A percentile compares a stretch with the other conserved stretches of the same genome.
Conservation (phyloP, 768 basidiomycete species). For the Cubamyces sp. region DNA sequence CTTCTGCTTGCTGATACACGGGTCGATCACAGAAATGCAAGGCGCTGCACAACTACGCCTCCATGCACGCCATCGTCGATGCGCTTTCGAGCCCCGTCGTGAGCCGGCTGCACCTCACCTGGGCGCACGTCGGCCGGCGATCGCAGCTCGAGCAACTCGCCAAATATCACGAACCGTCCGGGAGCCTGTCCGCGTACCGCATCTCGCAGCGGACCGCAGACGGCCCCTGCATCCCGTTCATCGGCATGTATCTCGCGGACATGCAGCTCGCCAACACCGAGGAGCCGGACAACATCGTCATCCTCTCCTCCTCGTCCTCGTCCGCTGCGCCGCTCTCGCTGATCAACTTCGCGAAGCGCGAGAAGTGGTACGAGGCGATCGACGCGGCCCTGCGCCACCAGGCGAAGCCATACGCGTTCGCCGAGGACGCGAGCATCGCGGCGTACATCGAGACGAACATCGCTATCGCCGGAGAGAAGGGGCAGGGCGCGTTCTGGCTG, state of each 20-base stretch:
- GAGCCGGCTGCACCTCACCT: conserved; percentile 60
- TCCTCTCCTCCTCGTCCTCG: conserved; percentile 20
- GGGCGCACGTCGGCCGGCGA: conserved; percentile 63
- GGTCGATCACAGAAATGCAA: conserved; percentile 62
- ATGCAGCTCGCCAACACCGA: conserved; percentile 59
- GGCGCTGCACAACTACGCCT: conserved; percentile 63
- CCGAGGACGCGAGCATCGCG: conserved; percentile 49
- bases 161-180: conserved; percentile 60
- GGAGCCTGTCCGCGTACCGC: conserved; percentile 62
- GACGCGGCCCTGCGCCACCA: conserved; percentile 62
- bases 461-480: conserved; percentile 41
- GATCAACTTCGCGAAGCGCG: conserved; percentile 59
- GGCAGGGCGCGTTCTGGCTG: conserved; percentile 58
- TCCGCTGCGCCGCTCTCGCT: conserved; percentile 28
- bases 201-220: conserved; percentile 44
- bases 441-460: conserved; percentile 54
- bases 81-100: conserved; percentile 65
- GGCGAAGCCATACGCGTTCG: conserved; percentile 50
- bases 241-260: conserved; percentile 65
- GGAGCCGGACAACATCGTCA: conserved; percentile 43
- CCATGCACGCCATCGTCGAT: conserved; percentile 67
- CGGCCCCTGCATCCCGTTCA: conserved; percentile 68
- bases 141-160: conserved; percentile 54
- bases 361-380: conserved; percentile 59
- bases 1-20: not conserved